phyloP scores from a whole-genome alignment of 2,329 filamentous ascomycete genomes.

The Pseudopyrenochaeta lycopersici region DNA sequence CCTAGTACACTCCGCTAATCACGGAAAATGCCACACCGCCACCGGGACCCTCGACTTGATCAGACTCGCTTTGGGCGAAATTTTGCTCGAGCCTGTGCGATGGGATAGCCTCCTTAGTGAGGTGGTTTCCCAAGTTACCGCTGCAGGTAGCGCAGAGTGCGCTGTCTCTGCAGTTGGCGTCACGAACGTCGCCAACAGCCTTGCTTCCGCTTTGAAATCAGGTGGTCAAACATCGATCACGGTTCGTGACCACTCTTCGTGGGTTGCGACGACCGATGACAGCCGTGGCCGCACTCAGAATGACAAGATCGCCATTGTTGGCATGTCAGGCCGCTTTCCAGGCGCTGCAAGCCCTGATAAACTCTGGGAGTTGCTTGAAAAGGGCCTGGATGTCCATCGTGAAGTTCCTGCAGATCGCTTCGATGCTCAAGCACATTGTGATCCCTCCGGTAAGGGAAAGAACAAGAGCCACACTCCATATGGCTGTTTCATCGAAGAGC shows the following conservation, averaged over 20 bases:
- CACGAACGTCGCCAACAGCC: constrained; percentile 63
- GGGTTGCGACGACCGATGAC: constrained; percentile 45
- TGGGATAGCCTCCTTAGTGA: constrained; percentile 61
- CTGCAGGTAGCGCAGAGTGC: constrained; percentile 50
- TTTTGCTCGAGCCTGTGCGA: constrained; percentile 57
- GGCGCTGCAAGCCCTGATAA: constrained; percentile 75
- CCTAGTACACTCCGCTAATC: constrained; percentile 58
- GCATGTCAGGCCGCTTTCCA: constrained; percentile 81
- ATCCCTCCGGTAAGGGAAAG: constrained; percentile 74
- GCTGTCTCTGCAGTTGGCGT: constrained; percentile 61
- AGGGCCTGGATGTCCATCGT: constrained; percentile 77
- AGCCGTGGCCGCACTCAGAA: constrained; percentile 59
- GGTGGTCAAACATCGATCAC: constrained; percentile 57
- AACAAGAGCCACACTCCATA: constrained; percentile 82
- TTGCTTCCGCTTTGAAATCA: constrained; percentile 63
- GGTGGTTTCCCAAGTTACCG: constrained; percentile 57
- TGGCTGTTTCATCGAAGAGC: constrained; percentile 79
- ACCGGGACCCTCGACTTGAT: constrained; percentile 57
- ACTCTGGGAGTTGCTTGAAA: constrained; percentile 78
- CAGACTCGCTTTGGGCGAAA: constrained; percentile 54
- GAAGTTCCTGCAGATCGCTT: constrained; percentile 76
- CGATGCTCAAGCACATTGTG: constrained; percentile 74
- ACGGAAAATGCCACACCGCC: constrained; percentile 56
- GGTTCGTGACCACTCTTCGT: constrained; percentile 56
- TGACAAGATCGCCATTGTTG: constrained; percentile 84